Evolutionary conservation across 768 basidiomycete species (phyloP).

Genomic region (Termitomyces sp.): DNA sequence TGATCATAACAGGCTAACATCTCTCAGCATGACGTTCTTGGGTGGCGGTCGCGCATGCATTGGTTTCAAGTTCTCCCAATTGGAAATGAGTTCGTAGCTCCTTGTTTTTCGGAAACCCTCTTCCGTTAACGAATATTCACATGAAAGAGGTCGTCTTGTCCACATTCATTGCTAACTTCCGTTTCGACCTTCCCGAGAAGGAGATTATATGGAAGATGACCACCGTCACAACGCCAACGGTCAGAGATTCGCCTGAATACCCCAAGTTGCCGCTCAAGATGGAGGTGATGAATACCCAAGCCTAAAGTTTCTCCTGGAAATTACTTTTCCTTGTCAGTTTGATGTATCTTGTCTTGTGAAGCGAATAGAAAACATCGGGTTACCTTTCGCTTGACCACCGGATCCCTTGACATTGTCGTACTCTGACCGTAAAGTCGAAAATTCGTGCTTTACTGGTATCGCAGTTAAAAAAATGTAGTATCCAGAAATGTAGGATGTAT

Average conservation of each 20-base stretch:
- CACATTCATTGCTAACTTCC: conserved; percentile 21
- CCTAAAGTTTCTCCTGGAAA: neutral
- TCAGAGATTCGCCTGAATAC: conserved; percentile 5
- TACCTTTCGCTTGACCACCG: too few relatives aligned
- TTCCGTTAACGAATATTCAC: neutral
- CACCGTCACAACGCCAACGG: conserved; percentile 16
- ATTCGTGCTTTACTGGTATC: too few relatives aligned
- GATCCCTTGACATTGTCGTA: too few relatives aligned
- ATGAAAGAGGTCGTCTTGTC: conserved; percentile 23
- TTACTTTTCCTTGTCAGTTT: neutral
- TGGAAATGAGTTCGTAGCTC: conserved; percentile 41
- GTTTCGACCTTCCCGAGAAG: conserved; percentile 17
- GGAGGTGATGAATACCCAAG: neutral
- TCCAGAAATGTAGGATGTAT: too few relatives aligned
- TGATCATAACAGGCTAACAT: neutral
- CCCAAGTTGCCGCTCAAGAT: neutral
- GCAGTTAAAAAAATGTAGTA: too few relatives aligned
- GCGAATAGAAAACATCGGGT: too few relatives aligned
- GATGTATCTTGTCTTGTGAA: neutral
- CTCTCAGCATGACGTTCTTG: conserved; percentile 38
- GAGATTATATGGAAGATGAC: conserved; percentile 26
- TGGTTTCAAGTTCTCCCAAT: conserved; percentile 51
- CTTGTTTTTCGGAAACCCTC: too few relatives aligned
- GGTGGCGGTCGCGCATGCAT: conserved; percentile 41
- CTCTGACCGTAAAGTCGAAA: too few relatives aligned